These are phyloP conservation scores for Mortierella alpina DNA, from an alignment of 192 early-diverging fungal species.

Conservation along the genomic window DNA sequence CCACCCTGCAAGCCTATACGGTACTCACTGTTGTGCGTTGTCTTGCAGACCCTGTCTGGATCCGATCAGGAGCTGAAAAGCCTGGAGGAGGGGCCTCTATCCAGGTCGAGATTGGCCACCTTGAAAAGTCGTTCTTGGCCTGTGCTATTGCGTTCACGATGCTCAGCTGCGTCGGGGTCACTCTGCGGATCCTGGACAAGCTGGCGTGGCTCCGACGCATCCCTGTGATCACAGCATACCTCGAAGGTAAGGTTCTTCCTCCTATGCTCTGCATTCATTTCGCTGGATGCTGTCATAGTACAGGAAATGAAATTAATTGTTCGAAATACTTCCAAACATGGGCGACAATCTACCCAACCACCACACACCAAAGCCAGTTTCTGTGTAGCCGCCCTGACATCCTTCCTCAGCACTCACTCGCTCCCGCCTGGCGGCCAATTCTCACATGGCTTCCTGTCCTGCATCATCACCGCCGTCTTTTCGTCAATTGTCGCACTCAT, in stretches of 20 bases:
- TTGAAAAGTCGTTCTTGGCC: conserved; percentile 32
- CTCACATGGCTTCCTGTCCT: conserved; percentile 47
- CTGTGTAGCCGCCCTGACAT: conserved; percentile 33
- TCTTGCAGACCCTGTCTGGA: conserved; percentile 42
- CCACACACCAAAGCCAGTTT: conserved; percentile 18
- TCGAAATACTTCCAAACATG: not conserved
- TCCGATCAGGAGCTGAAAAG: not conserved
- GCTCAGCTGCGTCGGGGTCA: conserved; percentile 43
- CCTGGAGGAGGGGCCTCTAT: not conserved
- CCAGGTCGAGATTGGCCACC: conserved; percentile 14
- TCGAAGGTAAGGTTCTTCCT: conserved; percentile 42
- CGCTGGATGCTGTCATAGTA: not conserved
- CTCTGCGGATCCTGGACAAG: conserved; percentile 43
- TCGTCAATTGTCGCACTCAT: conserved; percentile 38
- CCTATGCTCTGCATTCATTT: not conserved
- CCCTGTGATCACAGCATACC: conserved; percentile 42
- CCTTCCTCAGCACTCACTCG: conserved; percentile 31
- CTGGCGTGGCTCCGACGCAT: conserved; percentile 22
- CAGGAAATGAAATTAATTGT: not conserved
- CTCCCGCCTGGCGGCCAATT: conserved; percentile 31
- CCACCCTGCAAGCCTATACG: conserved; percentile 45
- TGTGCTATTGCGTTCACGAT: conserved; percentile 44
- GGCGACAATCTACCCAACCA: conserved; percentile 19
- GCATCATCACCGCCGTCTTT: conserved; percentile 44
- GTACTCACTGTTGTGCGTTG: conserved; percentile 44